phyloP scores from a whole-genome alignment of 345 rosid genomes.

The Mercurialis annua region DNA sequence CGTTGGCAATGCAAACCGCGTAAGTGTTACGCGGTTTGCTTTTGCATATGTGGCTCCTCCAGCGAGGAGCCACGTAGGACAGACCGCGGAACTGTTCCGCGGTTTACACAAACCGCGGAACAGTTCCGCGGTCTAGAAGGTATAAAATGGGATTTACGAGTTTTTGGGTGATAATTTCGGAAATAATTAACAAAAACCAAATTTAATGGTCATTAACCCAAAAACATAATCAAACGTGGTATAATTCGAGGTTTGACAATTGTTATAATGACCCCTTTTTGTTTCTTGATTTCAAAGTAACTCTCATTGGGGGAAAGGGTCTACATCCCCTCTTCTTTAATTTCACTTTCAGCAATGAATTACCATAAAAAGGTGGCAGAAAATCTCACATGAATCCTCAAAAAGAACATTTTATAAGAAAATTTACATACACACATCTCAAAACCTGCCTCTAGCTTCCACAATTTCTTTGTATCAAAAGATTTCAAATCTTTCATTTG shows the following conservation, averaged over 20 bases:
- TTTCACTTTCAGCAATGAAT: constrained; percentile 24
- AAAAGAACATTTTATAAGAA: not conserved
- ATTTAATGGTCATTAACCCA: too few relatives aligned
- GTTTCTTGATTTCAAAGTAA: constrained; percentile 53
- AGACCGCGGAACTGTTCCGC: too few relatives aligned
- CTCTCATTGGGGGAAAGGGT: constrained; percentile 40
- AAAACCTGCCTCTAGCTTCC: constrained; percentile 14
- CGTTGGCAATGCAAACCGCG: too few relatives aligned
- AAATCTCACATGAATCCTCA: constrained; percentile 29
- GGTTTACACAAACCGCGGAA: too few relatives aligned
- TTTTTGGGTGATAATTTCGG: too few relatives aligned
- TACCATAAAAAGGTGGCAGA: constrained; percentile 29
- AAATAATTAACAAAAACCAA: too few relatives aligned
- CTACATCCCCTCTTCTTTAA: constrained; percentile 20
- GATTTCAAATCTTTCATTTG: constrained; percentile 6
- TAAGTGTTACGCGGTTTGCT: too few relatives aligned
- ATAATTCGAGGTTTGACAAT: constrained; percentile 42
- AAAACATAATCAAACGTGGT: constrained; percentile 32
- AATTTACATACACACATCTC: not conserved
- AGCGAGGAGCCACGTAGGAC: too few relatives aligned
- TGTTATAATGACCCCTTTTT: constrained; percentile 21
- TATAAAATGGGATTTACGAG: too few relatives aligned
- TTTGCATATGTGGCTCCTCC: too few relatives aligned
- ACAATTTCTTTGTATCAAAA: constrained; percentile 11
- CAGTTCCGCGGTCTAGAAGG: too few relatives aligned